Percentiles rank a stretch among this genome's conserved stretches.
Evolutionary conservation across 768 basidiomycete genomes (phyloP).

Genomic region (Amanita polypyramis): DNA sequence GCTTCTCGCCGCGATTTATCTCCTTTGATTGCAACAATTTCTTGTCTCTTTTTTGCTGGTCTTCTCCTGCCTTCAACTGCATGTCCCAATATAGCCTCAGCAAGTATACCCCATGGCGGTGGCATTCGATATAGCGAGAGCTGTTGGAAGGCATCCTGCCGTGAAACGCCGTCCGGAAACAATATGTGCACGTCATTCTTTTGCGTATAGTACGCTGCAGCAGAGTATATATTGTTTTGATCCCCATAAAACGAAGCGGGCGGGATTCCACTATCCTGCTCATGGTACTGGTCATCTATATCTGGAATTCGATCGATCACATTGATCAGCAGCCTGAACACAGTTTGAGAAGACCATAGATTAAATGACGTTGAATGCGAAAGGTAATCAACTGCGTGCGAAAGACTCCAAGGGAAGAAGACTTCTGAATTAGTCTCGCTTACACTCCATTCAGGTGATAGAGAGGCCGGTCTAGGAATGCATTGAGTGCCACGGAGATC

Average conservation of each 20-base stretch:
- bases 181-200: conserved; percentile 3
- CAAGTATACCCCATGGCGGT: conserved; percentile 24
- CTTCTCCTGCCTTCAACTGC: background rate
- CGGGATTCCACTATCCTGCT: background rate
- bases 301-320: conserved; percentile 12
- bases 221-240: background rate
- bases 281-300: background rate
- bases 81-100: conserved; percentile 8
- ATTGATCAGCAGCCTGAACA: conserved; percentile 16
- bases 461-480: conserved; percentile 4
- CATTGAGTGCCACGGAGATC: conserved; percentile 44
- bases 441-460: conserved; percentile 1
- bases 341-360: conserved; percentile 14
- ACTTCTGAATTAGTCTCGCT: background rate
- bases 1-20: background rate
- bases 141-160: conserved; percentile 5
- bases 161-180: conserved; percentile 7
- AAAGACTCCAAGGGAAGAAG: conserved; percentile 3
- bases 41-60: background rate
- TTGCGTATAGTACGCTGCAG: background rate
- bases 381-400: conserved; percentile 1
- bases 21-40: background rate
- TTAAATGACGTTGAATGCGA: background rate
- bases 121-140: conserved; percentile 28
- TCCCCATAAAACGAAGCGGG: background rate